Evolutionary conservation across 352 stramenopile genomes (phyloP).

Genomic region (Phytophthora cajani): DNA sequence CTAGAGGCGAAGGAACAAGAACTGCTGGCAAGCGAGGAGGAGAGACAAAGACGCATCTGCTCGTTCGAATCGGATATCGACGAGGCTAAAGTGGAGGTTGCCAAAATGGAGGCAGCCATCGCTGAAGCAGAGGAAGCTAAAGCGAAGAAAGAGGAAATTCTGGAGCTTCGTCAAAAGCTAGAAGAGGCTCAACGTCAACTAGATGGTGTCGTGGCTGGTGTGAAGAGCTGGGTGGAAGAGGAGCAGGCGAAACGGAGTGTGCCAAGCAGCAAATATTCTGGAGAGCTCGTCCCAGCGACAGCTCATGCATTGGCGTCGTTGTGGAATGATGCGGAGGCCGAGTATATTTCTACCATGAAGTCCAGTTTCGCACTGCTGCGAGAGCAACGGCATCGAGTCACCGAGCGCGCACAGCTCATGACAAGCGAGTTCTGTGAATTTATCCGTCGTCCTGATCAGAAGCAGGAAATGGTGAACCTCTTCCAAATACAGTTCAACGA

Average conservation of each 20-base stretch:
- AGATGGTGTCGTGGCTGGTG: conserved; percentile 32
- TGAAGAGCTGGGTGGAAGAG: conserved; percentile 33
- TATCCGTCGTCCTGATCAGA: conserved; percentile 65
- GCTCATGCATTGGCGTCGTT: conserved; percentile 40
- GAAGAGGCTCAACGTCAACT: conserved; percentile 44
- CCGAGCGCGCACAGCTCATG: conserved; percentile 38
- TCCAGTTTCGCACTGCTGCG: conserved; percentile 46
- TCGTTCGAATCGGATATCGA: conserved; percentile 46
- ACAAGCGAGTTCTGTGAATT: conserved; percentile 62
- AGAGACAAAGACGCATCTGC: conserved; percentile 40
- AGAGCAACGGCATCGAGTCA: conserved; percentile 40
- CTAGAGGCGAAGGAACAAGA: conserved; percentile 35
- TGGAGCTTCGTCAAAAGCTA: conserved; percentile 51
- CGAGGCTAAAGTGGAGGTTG: conserved; percentile 47
- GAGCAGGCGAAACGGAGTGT: conserved; percentile 14
- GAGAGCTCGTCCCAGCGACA: conserved; percentile 40
- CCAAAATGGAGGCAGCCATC: conserved; percentile 42
- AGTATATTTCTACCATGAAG: conserved; percentile 63
- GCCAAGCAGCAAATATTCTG: conserved; percentile 33
- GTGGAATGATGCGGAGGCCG: conserved; percentile 66
- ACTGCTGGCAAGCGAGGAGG: conserved; percentile 49
- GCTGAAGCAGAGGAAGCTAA: conserved; percentile 74
- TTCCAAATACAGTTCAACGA: conserved; percentile 84
- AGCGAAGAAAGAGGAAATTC: conserved; percentile 79
- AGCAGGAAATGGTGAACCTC: conserved; percentile 65